Evolutionary conservation across 208 protist genomes (phyloP), one percentile per base, ranked within the genome.

Genomic region (Trypanosoma congolense): DNA sequence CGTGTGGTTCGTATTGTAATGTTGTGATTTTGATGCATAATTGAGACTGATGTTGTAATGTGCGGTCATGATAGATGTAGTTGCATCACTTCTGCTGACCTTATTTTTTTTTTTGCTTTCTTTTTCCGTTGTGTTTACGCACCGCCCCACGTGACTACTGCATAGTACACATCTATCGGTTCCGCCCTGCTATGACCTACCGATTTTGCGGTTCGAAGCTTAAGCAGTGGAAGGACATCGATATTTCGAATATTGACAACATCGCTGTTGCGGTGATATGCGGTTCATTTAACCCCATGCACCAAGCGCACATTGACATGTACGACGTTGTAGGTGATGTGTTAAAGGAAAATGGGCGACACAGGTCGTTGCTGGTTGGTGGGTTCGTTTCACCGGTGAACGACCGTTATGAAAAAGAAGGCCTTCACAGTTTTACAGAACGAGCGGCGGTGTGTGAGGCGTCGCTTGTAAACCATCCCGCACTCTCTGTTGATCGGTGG

Each of bases 281-380:
- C 54, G 87, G 87, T 19, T 75, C 76, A 43, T 84, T 92, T 50
- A 94, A 94, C 65, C 87, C 87, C 1, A 74, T 92, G 9, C 87
- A 94, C 50, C 69, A 66, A 26, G 77, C 83, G 2, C 87, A 94
- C 58, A 33, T 90, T 19, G 58, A 58, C 10, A 65, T 90, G 4
- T 90, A 82, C 56, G 43, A 78, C 6, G 71, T 75, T 0, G 83
- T 74, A 0, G 73, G 79, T 26, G 9, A 36, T 3, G 43, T 52
- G 4, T 30, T 90, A 16, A 61, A 49, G 6, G 9, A 14, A 18
- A 22, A 18, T 3, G 40, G 0, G 19, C 16, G 12, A 4, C 31
- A 24, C n/a, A 41, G 25, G 28, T 49, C 50, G 18, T 25, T 31
- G 2, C 77, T 88, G 1, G 68, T 92, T 0, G 87, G 83, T n/a